A percentile compares a stretch with the other conserved stretches of the same genome.
Conservation (phyloP, 768 basidiomycete species). For the Lactifluus volemus region DNA sequence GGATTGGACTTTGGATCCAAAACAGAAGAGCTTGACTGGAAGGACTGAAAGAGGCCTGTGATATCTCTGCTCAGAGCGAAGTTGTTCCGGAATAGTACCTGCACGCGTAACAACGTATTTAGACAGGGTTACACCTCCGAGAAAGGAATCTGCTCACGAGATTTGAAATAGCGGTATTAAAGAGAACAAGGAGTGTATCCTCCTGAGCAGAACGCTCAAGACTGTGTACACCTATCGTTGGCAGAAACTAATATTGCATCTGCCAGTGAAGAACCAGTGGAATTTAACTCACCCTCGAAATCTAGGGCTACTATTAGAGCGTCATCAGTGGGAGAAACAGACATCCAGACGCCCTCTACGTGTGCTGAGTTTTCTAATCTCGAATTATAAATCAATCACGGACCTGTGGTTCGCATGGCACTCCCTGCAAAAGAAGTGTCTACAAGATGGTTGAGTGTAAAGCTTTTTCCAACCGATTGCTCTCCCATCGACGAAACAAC, state of each 20-base stretch:
- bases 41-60: slow-evolving; percentile 51
- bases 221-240: slow-evolving; percentile 43
- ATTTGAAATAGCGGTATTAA: slow-evolving; percentile 60
- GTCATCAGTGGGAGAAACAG: slow-evolving; percentile 52
- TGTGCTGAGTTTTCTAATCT: background rate
- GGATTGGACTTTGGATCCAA: slow-evolving; percentile 53
- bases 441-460: slow-evolving; percentile 47
- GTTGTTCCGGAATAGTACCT: slow-evolving; percentile 61
- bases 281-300: slow-evolving; percentile 41
- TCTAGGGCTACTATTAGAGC: slow-evolving; percentile 50
- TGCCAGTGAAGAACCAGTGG: too few relatives aligned
- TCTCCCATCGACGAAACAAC: slow-evolving; percentile 66
- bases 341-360: slow-evolving; percentile 58
- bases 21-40: slow-evolving; percentile 49
- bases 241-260: too few relatives aligned
- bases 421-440: slow-evolving; percentile 61
- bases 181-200: slow-evolving; percentile 52
- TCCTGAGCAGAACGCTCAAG: slow-evolving; percentile 58
- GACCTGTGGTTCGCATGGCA: slow-evolving; percentile 52
- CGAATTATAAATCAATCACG: background rate
- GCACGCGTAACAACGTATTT: background rate
- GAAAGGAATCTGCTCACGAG: slow-evolving; percentile 32
- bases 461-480: slow-evolving; percentile 58
- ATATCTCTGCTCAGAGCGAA: slow-evolving; percentile 55
- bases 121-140: too few relatives aligned